These are phyloP conservation scores for Hondaea fermentalgiana DNA, from an alignment of 108 stramenopile species.

Conservation along the genomic window DNA sequence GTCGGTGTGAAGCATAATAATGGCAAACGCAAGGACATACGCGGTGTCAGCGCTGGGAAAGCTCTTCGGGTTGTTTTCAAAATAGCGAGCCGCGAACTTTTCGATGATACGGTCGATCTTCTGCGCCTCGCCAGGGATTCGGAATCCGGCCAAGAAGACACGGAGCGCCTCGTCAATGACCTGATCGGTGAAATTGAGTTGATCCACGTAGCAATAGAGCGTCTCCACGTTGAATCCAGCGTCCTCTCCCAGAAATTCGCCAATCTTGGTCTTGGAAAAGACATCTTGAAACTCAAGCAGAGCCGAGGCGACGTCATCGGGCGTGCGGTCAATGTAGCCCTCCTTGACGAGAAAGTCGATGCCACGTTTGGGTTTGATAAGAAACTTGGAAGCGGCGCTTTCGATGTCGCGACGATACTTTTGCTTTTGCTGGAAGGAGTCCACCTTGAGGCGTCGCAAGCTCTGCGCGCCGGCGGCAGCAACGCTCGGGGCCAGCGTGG, in stretches of 20 bases:
- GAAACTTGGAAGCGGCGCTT: slow-evolving; percentile 77
- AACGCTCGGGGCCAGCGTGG: background rate
- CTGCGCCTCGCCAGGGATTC: slow-evolving; percentile 96
- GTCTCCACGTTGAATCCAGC: slow-evolving; percentile 76
- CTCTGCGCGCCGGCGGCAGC: background rate
- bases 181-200: slow-evolving; percentile 75
- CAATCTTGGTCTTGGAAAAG: slow-evolving; percentile 91
- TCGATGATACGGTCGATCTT: slow-evolving; percentile 99
- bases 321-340: slow-evolving; percentile 69
- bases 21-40: slow-evolving; percentile 91
- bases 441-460: background rate
- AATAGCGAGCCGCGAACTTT: slow-evolving; percentile 90
- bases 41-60: slow-evolving; percentile 91
- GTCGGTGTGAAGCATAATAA: slow-evolving; percentile 98
- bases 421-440: slow-evolving; percentile 5
- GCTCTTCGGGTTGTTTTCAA: slow-evolving; percentile 59
- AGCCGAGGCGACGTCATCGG: slow-evolving; percentile 72
- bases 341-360: slow-evolving; percentile 68
- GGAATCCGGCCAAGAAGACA: slow-evolving; percentile 84
- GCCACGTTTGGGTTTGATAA: slow-evolving; percentile 82
- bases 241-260: slow-evolving; percentile 89
- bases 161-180: slow-evolving; percentile 88
- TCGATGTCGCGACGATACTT: slow-evolving; percentile 37
- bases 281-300: slow-evolving; percentile 70
- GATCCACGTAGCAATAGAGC: slow-evolving; percentile 76